phyloP scores from a whole-genome alignment of 2,329 filamentous ascomycete species.

The Exophiala mesophila region DNA sequence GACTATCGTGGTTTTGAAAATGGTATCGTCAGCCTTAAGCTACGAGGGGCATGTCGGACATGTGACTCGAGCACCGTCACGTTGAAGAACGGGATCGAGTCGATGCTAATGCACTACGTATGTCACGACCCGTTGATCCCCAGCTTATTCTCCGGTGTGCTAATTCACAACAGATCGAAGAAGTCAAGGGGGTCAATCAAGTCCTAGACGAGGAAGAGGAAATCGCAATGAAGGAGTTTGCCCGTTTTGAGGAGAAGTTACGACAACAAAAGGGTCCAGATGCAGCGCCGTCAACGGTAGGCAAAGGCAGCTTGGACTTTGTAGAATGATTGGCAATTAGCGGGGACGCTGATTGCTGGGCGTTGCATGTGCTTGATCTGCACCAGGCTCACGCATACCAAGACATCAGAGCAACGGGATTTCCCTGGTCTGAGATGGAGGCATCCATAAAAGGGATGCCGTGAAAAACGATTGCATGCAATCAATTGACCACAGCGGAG shows the following conservation, averaged over 20 bases:
- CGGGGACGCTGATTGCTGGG: too few species aligned
- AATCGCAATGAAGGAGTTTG: constrained; percentile 79
- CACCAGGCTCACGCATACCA: too few species aligned
- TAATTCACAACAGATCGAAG: constrained; percentile 66
- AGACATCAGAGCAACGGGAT: too few species aligned
- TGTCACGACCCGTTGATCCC: constrained; percentile 39
- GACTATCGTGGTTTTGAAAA: constrained; percentile 87
- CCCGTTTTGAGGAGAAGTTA: constrained; percentile 86
- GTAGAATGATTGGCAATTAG: too few species aligned
- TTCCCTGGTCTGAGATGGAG: too few species aligned
- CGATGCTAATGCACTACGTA: constrained; percentile 95
- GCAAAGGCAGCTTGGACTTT: constrained; percentile 51
- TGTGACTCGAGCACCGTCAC: constrained; percentile 97
- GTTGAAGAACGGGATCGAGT: constrained; percentile 95
- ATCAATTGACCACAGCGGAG: too few species aligned
- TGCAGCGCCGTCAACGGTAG: constrained; percentile 46
- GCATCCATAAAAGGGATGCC: too few species aligned
- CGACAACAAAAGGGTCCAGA: constrained; percentile 52
- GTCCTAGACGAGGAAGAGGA: constrained; percentile 90
- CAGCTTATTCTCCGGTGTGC: not conserved
- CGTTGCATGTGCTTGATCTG: too few species aligned
- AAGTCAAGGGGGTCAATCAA: constrained; percentile 88
- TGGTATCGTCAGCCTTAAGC: constrained; percentile 77
- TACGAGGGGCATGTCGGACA: constrained; percentile 87
- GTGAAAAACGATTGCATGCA: too few species aligned